phyloP scores from a whole-genome alignment of 495 filamentous ascomycete species.

The Penicillium turbatum region DNA sequence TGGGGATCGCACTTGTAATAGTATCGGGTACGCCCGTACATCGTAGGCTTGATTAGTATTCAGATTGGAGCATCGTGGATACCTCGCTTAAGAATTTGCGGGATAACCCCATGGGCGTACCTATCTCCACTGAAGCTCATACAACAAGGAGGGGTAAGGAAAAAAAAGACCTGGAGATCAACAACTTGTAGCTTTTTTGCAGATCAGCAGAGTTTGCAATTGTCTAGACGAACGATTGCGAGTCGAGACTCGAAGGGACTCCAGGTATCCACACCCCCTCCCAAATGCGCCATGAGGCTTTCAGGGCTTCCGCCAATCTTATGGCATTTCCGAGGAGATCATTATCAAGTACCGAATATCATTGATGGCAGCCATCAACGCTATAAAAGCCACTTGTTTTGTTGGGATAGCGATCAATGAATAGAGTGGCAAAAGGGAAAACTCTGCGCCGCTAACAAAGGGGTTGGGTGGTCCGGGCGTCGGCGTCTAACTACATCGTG shows the following conservation, averaged over 20 bases:
- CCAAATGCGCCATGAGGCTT: not conserved
- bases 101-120: not conserved
- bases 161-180: slow-evolving; percentile 16
- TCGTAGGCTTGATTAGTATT: not conserved
- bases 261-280: not conserved
- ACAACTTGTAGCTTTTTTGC: slow-evolving; percentile 4
- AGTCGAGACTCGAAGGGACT: slow-evolving; percentile 15
- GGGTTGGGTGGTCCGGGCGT: slow-evolving; percentile 8
- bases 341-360: not conserved
- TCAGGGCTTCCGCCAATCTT: slow-evolving; percentile 14
- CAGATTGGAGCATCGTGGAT: not conserved
- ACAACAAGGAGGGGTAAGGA: not conserved
- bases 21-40: not conserved
- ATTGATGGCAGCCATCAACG: not conserved
- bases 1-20: not conserved
- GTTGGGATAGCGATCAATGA: slow-evolving; percentile 4
- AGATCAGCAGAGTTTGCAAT: slow-evolving; percentile 10
- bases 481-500: slow-evolving; percentile 1
- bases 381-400: slow-evolving; percentile 7
- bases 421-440: slow-evolving; percentile 7
- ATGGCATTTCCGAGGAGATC: not conserved
- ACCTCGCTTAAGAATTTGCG: not conserved
- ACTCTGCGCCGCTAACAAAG: slow-evolving; percentile 5
- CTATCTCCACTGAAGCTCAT: not conserved
- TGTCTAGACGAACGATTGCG: slow-evolving; percentile 7